These are phyloP conservation scores for Wickerhamomyces mucosus DNA, from an alignment of 805 yeast genomes.

Conservation along the genomic window DNA sequence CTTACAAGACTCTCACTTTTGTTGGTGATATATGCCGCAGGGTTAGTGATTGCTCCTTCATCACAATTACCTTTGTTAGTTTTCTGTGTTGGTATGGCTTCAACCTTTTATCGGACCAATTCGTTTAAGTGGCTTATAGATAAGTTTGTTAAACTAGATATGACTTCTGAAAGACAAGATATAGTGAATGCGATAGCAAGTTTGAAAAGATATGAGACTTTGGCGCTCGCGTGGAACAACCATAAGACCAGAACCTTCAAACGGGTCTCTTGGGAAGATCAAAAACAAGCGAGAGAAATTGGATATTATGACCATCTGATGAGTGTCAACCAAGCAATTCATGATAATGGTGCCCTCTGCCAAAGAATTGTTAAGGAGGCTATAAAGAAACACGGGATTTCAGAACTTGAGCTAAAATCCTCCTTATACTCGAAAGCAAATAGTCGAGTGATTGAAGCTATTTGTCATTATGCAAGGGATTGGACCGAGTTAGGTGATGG, in stretches of 20 bases:
- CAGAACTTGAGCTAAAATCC: slow-evolving; percentile 33
- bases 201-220: slow-evolving; percentile 32
- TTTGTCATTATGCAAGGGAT: slow-evolving; percentile 74
- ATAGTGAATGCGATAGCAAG: slow-evolving; percentile 34
- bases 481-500: slow-evolving; percentile 46
- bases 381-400: slow-evolving; percentile 26
- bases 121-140: slow-evolving; percentile 16
- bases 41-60: slow-evolving; percentile 15
- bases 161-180: slow-evolving; percentile 15
- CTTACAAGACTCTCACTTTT: slow-evolving; percentile 21
- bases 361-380: slow-evolving; percentile 33
- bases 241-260: slow-evolving; percentile 33
- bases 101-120: slow-evolving; percentile 16
- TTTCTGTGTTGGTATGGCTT: slow-evolving; percentile 22
- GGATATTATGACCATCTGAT: slow-evolving; percentile 48
- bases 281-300: slow-evolving; percentile 37
- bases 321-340: slow-evolving; percentile 36
- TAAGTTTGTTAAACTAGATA: slow-evolving; percentile 14
- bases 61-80: slow-evolving; percentile 17
- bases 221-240: slow-evolving; percentile 35
- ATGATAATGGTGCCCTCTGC: slow-evolving; percentile 38
- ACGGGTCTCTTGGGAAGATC: slow-evolving; percentile 46
- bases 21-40: slow-evolving; percentile 19
- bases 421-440: slow-evolving; percentile 16
- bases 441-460: slow-evolving; percentile 50